Percentiles rank a stretch among this genome's conserved stretches.
Conservation (phyloP, 192 early-diverging fungal species). For the Phycomyces blakesleeanus region DNA sequence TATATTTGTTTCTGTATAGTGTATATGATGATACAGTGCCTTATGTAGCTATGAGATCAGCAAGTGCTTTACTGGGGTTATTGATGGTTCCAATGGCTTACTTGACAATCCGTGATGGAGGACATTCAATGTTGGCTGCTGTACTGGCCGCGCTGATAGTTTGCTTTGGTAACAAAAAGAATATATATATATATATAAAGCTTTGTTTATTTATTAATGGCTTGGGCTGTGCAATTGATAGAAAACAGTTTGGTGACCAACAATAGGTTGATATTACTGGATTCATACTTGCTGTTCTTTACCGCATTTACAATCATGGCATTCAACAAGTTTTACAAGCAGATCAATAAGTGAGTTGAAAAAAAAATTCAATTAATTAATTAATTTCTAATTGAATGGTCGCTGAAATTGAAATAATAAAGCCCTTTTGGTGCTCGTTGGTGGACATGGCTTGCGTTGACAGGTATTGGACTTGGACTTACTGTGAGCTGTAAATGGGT, state of each 20-base stretch:
- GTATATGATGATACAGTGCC: slow-evolving; percentile 81
- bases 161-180: slow-evolving; percentile 71
- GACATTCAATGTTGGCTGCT: slow-evolving; percentile 66
- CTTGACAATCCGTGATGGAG: slow-evolving; percentile 75
- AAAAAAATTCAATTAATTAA: no score
- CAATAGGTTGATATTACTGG: slow-evolving; percentile 84
- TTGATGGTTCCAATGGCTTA: slow-evolving; percentile 77
- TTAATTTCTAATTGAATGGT: no score
- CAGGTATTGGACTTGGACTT: slow-evolving; percentile 76
- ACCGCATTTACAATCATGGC: slow-evolving; percentile 70
- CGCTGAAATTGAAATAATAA: no score
- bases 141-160: slow-evolving; percentile 73
- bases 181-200: neutral
- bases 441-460: slow-evolving; percentile 83
- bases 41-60: slow-evolving; percentile 75
- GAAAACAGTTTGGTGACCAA: slow-evolving; percentile 89
- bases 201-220: no score
- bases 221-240: slow-evolving; percentile 15
- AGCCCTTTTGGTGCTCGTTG: slow-evolving; percentile 70
- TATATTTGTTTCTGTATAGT: slow-evolving; percentile 48
- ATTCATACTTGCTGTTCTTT: slow-evolving; percentile 88
- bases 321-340: slow-evolving; percentile 80
- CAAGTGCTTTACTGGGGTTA: slow-evolving; percentile 73
- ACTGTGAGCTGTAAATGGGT: slow-evolving; percentile 88
- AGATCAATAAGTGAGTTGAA: slow-evolving; percentile 6